These are phyloP conservation scores for Condylostoma magnum DNA, from an alignment of 169 alveolate genomes.

Conservation along the genomic window DNA sequence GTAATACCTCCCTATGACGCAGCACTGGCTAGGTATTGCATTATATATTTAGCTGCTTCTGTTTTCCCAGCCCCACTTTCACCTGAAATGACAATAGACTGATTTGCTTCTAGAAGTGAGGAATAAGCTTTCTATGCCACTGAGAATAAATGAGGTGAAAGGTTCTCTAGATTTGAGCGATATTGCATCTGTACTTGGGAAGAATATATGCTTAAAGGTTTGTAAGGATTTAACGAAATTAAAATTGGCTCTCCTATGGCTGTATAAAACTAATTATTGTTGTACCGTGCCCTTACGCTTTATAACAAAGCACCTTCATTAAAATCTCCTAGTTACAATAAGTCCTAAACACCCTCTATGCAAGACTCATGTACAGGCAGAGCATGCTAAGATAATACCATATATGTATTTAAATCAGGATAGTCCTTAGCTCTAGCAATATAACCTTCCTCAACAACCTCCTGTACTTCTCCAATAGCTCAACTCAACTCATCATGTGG, in stretches of 20 bases:
- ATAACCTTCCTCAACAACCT: not conserved
- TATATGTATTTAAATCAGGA: not conserved
- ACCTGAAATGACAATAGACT: conserved; percentile 98
- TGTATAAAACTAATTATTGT: conserved; percentile 91
- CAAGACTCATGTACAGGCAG: conserved; percentile 23
- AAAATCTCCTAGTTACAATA: conserved; percentile 76
- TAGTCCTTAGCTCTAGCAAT: not conserved
- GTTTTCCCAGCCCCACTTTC: conserved; percentile 99
- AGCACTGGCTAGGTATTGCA: conserved; percentile 90
- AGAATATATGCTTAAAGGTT: not conserved
- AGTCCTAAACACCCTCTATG: conserved; percentile 71
- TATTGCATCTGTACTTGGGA: conserved; percentile 44
- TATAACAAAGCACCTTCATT: conserved; percentile 91
- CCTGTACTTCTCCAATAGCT: conserved; percentile 12
- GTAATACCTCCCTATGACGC: not conserved
- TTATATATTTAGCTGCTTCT: conserved; percentile 97
- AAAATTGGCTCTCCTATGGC: conserved; percentile 94
- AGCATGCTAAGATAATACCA: not conserved
- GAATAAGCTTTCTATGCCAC: conserved; percentile 93
- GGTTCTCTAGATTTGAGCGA: conserved; percentile 49
- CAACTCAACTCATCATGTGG: conserved; percentile 26
- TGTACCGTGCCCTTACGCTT: conserved; percentile 88
- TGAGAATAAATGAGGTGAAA: conserved; percentile 92
- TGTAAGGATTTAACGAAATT: conserved; percentile 96
- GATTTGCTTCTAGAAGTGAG: conserved; percentile 87